phyloP scores from a whole-genome alignment of 2,329 filamentous ascomycete species.

The Pseudogymnoascus sp. region DNA sequence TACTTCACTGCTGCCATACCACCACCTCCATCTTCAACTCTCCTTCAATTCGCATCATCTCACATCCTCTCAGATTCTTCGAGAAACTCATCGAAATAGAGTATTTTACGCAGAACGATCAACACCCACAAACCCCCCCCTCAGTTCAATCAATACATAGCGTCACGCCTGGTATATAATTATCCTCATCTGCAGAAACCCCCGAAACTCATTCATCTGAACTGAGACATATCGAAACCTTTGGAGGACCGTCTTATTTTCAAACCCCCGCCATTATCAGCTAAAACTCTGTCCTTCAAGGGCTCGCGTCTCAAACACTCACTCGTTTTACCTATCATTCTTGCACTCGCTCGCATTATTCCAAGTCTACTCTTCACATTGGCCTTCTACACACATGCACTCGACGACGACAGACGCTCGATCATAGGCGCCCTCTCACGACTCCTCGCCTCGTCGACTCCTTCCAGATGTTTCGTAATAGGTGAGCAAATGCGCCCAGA shows the following conservation, averaged over 20 bases:
- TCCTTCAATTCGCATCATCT: not conserved
- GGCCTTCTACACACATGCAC: not conserved
- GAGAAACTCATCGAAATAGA: not conserved
- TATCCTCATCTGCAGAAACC: not conserved
- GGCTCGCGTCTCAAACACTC: not conserved
- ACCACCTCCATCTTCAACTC: not conserved
- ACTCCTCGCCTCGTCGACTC: constrained; percentile 4
- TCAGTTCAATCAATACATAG: constrained; percentile 9
- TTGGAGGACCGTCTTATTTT: not conserved
- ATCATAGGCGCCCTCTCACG: not conserved
- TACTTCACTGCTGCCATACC: not conserved
- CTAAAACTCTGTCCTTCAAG: not conserved
- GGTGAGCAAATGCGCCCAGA: constrained; percentile 20
- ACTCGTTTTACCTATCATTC: not conserved
- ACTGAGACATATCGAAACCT: not conserved
- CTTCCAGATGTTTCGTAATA: constrained; percentile 30
- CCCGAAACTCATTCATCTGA: not conserved
- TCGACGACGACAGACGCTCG: not conserved
- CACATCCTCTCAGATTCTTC: not conserved
- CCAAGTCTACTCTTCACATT: not conserved
- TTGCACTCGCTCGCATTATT: not conserved
- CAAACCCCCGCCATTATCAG: not conserved
- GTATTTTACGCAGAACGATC: not conserved
- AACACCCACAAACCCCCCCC: not conserved
- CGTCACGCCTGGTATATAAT: constrained; percentile 1